Percentiles rank a stretch among this genome's conserved stretches.
phyloP scores from a whole-genome alignment of 2,329 filamentous ascomycete species.

The Trichoderma harzianum region DNA sequence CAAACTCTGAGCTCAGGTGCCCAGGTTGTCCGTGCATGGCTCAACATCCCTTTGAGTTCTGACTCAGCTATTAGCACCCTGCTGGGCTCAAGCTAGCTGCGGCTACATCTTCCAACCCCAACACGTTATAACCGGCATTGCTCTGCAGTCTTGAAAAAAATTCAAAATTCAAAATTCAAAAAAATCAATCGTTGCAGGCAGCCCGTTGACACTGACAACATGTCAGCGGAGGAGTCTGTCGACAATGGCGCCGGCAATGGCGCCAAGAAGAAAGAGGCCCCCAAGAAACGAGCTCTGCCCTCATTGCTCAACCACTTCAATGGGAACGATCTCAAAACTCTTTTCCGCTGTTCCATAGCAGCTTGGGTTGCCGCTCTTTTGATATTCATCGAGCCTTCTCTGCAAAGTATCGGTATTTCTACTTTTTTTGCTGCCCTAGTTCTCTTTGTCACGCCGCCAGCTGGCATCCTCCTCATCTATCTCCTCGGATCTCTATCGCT shows the following conservation, averaged over 20 bases:
- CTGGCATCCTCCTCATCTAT: conserved; percentile 44
- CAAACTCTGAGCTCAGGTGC: not conserved
- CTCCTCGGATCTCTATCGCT: conserved; percentile 41
- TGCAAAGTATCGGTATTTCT: conserved; percentile 40
- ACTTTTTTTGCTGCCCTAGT: conserved; percentile 44
- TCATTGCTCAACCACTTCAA: conserved; percentile 46
- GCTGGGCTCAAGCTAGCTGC: not conserved
- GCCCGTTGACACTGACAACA: not conserved
- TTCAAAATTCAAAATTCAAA: not conserved
- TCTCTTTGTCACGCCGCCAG: conserved; percentile 44
- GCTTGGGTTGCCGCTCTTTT: conserved; percentile 45
- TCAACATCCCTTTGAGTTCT: not conserved
- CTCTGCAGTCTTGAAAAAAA: not conserved
- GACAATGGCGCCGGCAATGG: not conserved
- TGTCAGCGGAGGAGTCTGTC: not conserved
- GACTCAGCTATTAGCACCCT: not conserved
- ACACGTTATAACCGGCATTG: not conserved
- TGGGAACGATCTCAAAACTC: conserved; percentile 42
- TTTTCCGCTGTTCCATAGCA: conserved; percentile 45
- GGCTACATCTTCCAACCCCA: not conserved
- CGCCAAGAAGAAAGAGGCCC: not conserved
- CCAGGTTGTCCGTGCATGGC: not conserved
- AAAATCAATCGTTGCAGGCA: not conserved
- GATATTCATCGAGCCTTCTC: conserved; percentile 44
- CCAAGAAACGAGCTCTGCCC: conserved; percentile 22